Percentiles rank a stretch among this genome's conserved stretches.
Conservation (phyloP, 495 filamentous ascomycete genomes). For the Cercophora newfieldiana region DNA sequence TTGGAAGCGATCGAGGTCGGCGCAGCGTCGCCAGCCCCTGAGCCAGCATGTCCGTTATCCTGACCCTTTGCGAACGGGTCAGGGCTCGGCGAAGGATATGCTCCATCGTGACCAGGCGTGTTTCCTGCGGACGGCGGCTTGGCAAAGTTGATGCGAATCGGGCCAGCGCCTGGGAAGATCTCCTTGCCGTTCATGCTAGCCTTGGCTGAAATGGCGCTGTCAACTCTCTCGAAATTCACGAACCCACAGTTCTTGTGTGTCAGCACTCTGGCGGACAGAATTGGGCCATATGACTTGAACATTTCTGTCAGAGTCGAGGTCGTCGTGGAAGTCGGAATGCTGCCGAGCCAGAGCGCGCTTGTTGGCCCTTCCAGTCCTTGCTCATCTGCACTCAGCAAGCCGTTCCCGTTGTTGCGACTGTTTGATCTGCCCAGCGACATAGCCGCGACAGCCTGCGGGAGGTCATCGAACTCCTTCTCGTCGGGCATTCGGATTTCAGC, state of each 20-base stretch:
- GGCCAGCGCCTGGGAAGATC: slow-evolving; percentile 95
- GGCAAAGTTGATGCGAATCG: slow-evolving; percentile 92
- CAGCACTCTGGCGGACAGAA: slow-evolving; percentile 87
- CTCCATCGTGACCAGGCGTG: slow-evolving; percentile 79
- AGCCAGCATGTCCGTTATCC: slow-evolving; percentile 41
- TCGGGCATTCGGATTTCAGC: slow-evolving; percentile 74
- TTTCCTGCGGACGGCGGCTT: slow-evolving; percentile 88
- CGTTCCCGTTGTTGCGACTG: slow-evolving; percentile 60
- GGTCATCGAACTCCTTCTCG: slow-evolving; percentile 68
- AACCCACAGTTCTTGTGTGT: slow-evolving; percentile 99
- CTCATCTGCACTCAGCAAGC: slow-evolving; percentile 63
- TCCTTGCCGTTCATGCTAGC: slow-evolving; percentile 90
- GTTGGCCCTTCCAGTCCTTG: slow-evolving; percentile 85
- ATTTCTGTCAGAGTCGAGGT: slow-evolving; percentile 89
- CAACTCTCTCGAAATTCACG: slow-evolving; percentile 89
- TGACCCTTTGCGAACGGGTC: slow-evolving; percentile 69
- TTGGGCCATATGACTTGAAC: slow-evolving; percentile 86
- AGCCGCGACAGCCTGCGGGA: slow-evolving; percentile 71
- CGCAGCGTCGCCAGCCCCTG: slow-evolving; percentile 36
- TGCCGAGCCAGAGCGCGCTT: slow-evolving; percentile 92
- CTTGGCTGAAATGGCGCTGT: slow-evolving; percentile 87
- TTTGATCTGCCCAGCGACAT: slow-evolving; percentile 70
- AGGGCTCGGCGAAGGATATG: slow-evolving; percentile 91
- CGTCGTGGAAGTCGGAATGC: slow-evolving; percentile 95
- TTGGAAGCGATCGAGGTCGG: slow-evolving; percentile 43